These are phyloP conservation scores for Verticillium zaregamsianum DNA, from an alignment of 2,329 filamentous ascomycete species.

Conservation along the genomic window DNA sequence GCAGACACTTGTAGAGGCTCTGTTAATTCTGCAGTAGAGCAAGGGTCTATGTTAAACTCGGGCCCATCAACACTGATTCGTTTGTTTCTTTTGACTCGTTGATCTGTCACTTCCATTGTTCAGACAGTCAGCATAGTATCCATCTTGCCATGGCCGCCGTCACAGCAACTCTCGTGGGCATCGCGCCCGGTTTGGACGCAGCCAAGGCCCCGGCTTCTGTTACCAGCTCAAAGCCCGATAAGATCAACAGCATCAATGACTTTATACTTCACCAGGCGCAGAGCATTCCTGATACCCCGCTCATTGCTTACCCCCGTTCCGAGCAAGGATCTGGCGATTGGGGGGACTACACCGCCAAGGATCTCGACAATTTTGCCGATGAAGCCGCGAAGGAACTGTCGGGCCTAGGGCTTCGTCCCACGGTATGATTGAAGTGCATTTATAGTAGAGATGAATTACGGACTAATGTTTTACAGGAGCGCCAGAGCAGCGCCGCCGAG, in stretches of 20 bases:
- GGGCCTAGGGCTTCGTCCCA: conserved; percentile 6
- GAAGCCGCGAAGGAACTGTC: conserved; percentile 13
- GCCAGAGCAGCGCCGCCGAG: conserved; percentile 17
- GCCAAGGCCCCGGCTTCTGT: neutral
- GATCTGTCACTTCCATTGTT: neutral
- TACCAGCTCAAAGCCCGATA: conserved; percentile 1
- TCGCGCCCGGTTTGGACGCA: conserved; percentile 4
- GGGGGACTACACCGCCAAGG: conserved; percentile 17
- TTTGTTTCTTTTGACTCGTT: neutral
- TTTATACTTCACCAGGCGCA: conserved; percentile 15
- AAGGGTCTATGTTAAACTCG: neutral
- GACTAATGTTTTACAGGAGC: conserved; percentile 1
- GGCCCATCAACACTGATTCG: neutral
- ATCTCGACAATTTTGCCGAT: conserved; percentile 18
- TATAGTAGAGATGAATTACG: neutral
- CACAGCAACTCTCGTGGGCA: conserved; percentile 3
- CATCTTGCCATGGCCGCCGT: conserved; percentile 9
- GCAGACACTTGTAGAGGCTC: neutral
- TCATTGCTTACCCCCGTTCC: conserved; percentile 17
- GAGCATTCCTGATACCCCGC: conserved; percentile 15
- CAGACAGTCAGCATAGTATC: neutral
- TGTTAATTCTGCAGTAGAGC: neutral
- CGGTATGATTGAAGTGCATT: conserved; percentile 3
- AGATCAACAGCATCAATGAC: conserved; percentile 17
- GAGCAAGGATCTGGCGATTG: conserved; percentile 15